These are phyloP conservation scores for Trypanosoma scelopori DNA, from an alignment of 208 protist genomes.

Conservation along the genomic window DNA sequence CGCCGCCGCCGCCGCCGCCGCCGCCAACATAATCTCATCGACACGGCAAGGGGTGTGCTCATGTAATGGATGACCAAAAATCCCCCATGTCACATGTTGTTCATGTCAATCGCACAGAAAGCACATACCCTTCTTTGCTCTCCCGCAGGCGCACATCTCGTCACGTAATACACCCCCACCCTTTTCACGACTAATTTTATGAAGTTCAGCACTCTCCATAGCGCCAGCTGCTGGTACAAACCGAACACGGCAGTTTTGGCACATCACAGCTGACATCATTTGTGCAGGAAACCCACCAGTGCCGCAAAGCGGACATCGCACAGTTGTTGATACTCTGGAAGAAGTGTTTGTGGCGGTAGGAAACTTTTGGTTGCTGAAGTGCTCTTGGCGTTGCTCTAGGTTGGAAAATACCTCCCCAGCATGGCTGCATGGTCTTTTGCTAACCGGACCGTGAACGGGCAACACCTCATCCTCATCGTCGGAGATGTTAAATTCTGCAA, in stretches of 20 bases:
- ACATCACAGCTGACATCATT: constrained; percentile 19
- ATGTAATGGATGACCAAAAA: not conserved
- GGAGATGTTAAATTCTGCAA: constrained; percentile 27
- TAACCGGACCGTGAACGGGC: not conserved
- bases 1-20: too few species aligned
- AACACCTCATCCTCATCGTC: constrained; percentile 22
- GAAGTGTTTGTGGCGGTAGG: not conserved
- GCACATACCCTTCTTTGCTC: constrained; percentile 53
- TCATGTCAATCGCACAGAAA: constrained; percentile 67
- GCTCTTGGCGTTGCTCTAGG: constrained; percentile 2
- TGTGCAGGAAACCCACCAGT: constrained; percentile 21
- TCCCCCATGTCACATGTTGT: too few species aligned
- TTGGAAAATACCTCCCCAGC: not conserved
- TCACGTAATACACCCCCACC: not conserved
- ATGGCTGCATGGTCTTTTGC: not conserved
- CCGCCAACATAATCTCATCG: too few species aligned
- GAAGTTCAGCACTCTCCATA: constrained; percentile 17
- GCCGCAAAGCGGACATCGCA: constrained; percentile 28
- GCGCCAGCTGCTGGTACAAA: constrained; percentile 26
- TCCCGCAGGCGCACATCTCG: constrained; percentile 48
- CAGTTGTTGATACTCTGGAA: not conserved
- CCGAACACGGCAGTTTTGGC: constrained; percentile 11
- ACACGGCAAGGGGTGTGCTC: too few species aligned
- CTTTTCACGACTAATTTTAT: constrained; percentile 7
- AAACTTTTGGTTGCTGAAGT: not conserved